Base-by-base conservation (phyloP, 768 basidiomycete genomes). In the Chalciporus pseudorubinellus region DNA sequence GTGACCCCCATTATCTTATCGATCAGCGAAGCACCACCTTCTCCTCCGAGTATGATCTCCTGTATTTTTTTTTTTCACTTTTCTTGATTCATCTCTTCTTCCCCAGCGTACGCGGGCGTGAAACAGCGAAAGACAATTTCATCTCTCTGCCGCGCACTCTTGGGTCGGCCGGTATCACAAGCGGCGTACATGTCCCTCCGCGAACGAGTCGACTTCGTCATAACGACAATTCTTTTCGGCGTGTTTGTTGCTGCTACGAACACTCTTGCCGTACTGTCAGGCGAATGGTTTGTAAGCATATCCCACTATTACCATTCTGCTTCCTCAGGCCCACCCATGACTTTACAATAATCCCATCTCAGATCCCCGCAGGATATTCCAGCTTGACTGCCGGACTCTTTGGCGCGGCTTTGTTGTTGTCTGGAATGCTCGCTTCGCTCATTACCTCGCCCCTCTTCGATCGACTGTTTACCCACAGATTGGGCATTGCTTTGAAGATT, bases 321-420 rank as follows among this genome's bases (percentile, higher is more conserved):
- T 26, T 6, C 46, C 4, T 12, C 24, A 3, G 19, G 2, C 10
- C 13, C 21, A 20, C 16, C 14, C 18, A 33, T 39, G 24, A 51
- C 10, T 46, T 4, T 11, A 21, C 18, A 26, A 18, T 19, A 8
- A 5, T 14, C 26, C 6, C 24, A 31, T 39, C 31, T 3, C 63
- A 89, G 89, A 67, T 79, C 69, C 91, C 91, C 16, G 74, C 75
- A 26, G 89, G 90, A 4, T 93, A 93, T 67, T 79, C 82, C 0
- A 70, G 78, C 22, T 76, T 81, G 51, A 74, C 70, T n/a, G 76
- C 83, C 29, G 90, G 90, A 7, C 73, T 90, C 33, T 71, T 92
- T 70, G 86, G 89, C 33, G 80, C 78, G n/a, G 76, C 76, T 29
- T 67, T 91, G 31, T 77, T 91, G 13, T 69, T 91, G 31, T 74